phyloP scores from a whole-genome alignment of 768 basidiomycete species.

The Boletus edulis region DNA sequence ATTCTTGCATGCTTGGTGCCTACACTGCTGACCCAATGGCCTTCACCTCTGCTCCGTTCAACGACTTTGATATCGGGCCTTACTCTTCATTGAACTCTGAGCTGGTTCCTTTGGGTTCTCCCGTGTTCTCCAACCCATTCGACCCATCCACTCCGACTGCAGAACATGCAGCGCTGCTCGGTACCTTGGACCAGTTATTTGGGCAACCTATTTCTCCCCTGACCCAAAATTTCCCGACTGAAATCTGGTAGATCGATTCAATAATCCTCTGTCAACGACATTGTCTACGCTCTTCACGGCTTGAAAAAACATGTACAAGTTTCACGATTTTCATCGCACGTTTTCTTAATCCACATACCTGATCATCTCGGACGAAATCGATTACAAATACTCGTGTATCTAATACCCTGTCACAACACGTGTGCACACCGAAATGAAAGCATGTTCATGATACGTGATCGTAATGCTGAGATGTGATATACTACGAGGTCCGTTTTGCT shows the following conservation, averaged over 20 bases:
- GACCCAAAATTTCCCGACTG: constrained; percentile 7
- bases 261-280: neutral
- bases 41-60: constrained; percentile 6
- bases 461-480: neutral
- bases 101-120: constrained; percentile 21
- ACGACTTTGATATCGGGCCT: constrained; percentile 11
- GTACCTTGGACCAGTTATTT: constrained; percentile 30
- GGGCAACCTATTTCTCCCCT: constrained; percentile 28
- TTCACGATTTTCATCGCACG: neutral
- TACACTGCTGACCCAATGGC: constrained; percentile 4
- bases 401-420: constrained; percentile 6
- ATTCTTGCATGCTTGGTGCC: constrained; percentile 25
- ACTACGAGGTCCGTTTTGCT: constrained; percentile 24
- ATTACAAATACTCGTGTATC: constrained; percentile 21
- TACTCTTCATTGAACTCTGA: constrained; percentile 2
- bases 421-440: neutral
- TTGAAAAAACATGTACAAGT: constrained; percentile 4
- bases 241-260: constrained; percentile 13
- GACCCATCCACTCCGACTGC: constrained; percentile 7
- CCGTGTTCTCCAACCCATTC: constrained; percentile 32
- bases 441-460: constrained; percentile 1
- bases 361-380: constrained; percentile 2
- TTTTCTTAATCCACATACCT: constrained; percentile 6
- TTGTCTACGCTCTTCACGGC: neutral
- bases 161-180: constrained; percentile 12